Percentiles rank a stretch among this genome's conserved stretches.
Evolutionary conservation across 1,139 yeast genomes (phyloP).

Genomic region (Groenewaldozyma sp.): DNA sequence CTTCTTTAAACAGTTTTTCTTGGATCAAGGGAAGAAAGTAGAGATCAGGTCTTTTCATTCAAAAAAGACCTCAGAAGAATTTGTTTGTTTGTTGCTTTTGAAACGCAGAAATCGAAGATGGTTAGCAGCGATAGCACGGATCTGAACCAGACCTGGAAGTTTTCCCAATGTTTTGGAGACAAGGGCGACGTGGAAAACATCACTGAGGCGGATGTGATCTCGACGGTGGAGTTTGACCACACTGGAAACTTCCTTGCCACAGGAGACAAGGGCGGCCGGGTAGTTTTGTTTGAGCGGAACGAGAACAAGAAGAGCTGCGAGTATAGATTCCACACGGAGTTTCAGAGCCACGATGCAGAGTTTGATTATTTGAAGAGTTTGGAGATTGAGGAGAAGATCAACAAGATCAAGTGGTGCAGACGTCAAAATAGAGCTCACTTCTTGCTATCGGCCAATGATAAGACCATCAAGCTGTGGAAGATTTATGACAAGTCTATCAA

Average conservation of each 20-base stretch:
- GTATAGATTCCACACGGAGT: conserved; percentile 91
- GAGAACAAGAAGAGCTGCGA: conserved; percentile 77
- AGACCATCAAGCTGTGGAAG: conserved; percentile 96
- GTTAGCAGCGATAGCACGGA: conserved; percentile 22
- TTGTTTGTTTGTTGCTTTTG: not conserved
- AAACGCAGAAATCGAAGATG: not conserved
- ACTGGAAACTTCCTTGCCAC: conserved; percentile 94
- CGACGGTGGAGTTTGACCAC: conserved; percentile 94
- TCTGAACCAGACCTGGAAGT: conserved; percentile 31
- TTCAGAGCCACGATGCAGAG: conserved; percentile 97
- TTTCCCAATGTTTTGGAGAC: conserved; percentile 80
- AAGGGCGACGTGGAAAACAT: conserved; percentile 94
- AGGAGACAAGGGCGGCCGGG: conserved; percentile 98
- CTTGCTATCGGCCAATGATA: conserved; percentile 86
- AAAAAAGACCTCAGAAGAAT: not conserved
- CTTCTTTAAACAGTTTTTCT: not conserved
- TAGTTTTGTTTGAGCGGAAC: conserved; percentile 88
- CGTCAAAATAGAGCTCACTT: conserved; percentile 84
- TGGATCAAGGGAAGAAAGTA: not conserved
- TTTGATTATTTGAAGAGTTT: conserved; percentile 92
- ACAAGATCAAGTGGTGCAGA: conserved; percentile 93
- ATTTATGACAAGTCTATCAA: conserved; percentile 85
- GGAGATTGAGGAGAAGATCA: conserved; percentile 96
- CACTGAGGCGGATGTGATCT: conserved; percentile 95
- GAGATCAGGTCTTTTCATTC: not conserved